phyloP scores from a whole-genome alignment of 441 rosid genomes.

The Rhodomyrtus psidioides region DNA sequence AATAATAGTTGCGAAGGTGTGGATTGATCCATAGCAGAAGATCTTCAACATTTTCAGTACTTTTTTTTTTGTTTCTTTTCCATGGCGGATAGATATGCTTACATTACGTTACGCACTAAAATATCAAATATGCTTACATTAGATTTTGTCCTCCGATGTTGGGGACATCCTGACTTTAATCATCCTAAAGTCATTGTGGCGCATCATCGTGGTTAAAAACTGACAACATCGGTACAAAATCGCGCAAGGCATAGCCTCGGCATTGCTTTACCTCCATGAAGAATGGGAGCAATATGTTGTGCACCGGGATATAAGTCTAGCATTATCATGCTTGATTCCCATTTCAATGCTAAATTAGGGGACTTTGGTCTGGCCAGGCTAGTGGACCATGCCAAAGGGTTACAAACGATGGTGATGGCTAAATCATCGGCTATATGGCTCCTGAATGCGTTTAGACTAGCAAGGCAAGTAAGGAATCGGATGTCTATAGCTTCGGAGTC shows the following conservation, averaged over 20 bases:
- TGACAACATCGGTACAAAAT: neutral
- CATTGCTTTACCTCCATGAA: neutral
- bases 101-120: too few species aligned
- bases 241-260: neutral
- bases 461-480: neutral
- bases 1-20: too few species aligned
- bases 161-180: too few species aligned
- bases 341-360: neutral
- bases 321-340: neutral
- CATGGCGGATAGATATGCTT: too few species aligned
- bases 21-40: too few species aligned
- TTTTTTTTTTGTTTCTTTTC: too few species aligned
- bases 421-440: neutral
- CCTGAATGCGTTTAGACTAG: neutral
- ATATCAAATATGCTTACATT: too few species aligned
- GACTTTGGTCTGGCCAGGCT: neutral
- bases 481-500: neutral
- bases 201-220: too few species aligned
- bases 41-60: too few species aligned
- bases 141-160: too few species aligned
- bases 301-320: neutral
- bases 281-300: neutral
- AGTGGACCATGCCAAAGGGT: neutral
- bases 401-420: neutral
- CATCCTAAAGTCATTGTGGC: too few species aligned